phyloP scores from a whole-genome alignment of 306 rosid genomes.

The Vigna reflexopilosa region DNA sequence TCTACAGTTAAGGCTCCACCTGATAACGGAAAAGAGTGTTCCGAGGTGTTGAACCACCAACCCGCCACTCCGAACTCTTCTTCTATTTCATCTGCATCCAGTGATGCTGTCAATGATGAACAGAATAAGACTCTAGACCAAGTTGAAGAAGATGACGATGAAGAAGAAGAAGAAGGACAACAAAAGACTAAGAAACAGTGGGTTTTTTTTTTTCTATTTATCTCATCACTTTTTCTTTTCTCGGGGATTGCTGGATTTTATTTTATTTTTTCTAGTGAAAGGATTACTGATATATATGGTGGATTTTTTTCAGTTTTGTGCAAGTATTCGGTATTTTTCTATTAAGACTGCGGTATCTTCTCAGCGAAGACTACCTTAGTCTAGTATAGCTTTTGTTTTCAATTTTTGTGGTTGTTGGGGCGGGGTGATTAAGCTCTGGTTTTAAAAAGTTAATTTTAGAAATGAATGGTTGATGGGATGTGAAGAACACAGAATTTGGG shows the following conservation, averaged over 20 bases:
- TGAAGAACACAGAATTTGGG: slow-evolving; percentile 15
- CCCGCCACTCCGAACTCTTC: slow-evolving; percentile 87
- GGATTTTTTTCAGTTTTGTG: slow-evolving; percentile 5
- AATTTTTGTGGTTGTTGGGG: neutral
- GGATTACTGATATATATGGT: slow-evolving; percentile 1
- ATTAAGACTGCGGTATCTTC: neutral
- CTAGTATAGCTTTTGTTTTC: neutral
- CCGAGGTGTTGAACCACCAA: slow-evolving; percentile 62
- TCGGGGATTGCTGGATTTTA: neutral
- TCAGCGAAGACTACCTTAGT: neutral
- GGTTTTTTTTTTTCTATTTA: slow-evolving; percentile 40
- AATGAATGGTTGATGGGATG: slow-evolving; percentile 29
- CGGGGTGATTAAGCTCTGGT: neutral
- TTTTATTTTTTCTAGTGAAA: neutral
- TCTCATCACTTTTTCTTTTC: neutral
- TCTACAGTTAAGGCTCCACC: slow-evolving; percentile 37
- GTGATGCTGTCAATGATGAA: slow-evolving; percentile 70
- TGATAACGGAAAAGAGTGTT: slow-evolving; percentile 46
- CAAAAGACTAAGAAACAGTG: slow-evolving; percentile 64
- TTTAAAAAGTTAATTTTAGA: neutral
- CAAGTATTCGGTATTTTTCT: neutral
- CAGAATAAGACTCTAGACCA: slow-evolving; percentile 50
- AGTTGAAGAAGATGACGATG: neutral
- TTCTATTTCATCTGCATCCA: slow-evolving; percentile 82
- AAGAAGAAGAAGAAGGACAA: slow-evolving; percentile 35